Base-by-base conservation (phyloP, 768 basidiomycete genomes). In the Boletellus ananiceps region DNA sequence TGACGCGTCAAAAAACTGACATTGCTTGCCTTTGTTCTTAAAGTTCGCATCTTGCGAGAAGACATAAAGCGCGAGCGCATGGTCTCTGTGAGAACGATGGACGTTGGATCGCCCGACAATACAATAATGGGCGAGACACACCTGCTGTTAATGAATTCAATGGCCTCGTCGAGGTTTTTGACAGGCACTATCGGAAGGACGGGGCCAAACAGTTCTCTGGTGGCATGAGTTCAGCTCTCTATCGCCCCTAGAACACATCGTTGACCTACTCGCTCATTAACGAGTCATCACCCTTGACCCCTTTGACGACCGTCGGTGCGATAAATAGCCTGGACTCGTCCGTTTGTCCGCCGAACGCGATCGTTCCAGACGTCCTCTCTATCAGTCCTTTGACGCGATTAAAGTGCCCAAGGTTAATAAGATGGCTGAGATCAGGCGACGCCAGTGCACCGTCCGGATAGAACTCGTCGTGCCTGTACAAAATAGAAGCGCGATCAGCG, bases 201-300 rank as follows among this genome's bases (percentile, higher is more conserved):
- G 8, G 92, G 91, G 0, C 90, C 92, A 57, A 94, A 93, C 37
- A 93, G 75, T 59, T 93, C 92, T 51, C 88, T 90, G 54, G 29
- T 8, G 6, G 0, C 37, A 15, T 39, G 5, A 4, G 13, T n/a
- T 55, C 4, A 54, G 29, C 18, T 7, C 39, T 27, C 0, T n/a
- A 11, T 40, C 27, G 14, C 8, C 44, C 13, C 29, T 14, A 15
- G 5, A 36, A 50, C 13, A 18, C 8, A 44, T 39, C 9, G 44
- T 39, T 15, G 2, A 73, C 83, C 43, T 57, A 86, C 87, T 87
- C 83, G 61, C 74, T 73, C 86, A 93, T 87, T 52, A 92, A 66
- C 0, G 84, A 76, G 66, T 93, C 91, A 46, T 80, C 79, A 0
- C 53, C 59, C 32, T 70, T 65, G 3, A 91, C 82, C 51, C 84